Conservation (phyloP, 768 basidiomycete species). For the Lactarius pseudohatsudake region DNA sequence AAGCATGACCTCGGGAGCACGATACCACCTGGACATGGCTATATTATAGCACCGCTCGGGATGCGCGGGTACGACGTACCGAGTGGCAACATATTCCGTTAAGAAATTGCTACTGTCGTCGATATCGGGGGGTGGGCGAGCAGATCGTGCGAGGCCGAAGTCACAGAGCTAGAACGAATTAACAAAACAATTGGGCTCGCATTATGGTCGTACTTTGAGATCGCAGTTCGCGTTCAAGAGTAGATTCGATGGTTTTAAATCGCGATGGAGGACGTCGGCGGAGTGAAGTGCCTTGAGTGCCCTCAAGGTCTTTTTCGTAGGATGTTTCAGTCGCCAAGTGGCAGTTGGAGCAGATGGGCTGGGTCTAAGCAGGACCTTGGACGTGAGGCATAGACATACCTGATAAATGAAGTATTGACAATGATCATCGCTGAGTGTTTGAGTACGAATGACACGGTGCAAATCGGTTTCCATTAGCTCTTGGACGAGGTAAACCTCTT, state of each 20-base stretch:
- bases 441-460: conserved; percentile 94
- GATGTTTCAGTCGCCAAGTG: not conserved
- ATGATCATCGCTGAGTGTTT: conserved; percentile 92
- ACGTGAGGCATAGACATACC: conserved; percentile 40
- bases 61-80: conserved; percentile 43
- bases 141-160: conserved; percentile 84
- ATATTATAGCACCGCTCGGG: conserved; percentile 22
- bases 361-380: conserved; percentile 1
- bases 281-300: conserved; percentile 94
- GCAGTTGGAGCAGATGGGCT: not conserved
- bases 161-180: conserved; percentile 61
- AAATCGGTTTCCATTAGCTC: conserved; percentile 94
- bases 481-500: conserved; percentile 75
- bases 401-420: conserved; percentile 98
- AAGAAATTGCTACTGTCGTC: conserved; percentile 81
- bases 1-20: conserved; percentile 97
- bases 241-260: conserved; percentile 95
- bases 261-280: conserved; percentile 92
- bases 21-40: conserved; percentile 71
- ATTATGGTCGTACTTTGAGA: conserved; percentile 63
- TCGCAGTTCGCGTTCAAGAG: conserved; percentile 96
- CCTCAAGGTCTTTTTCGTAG: conserved; percentile 65
- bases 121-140: conserved; percentile 68
- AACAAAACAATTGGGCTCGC: not conserved
- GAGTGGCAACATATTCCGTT: conserved; percentile 95